Base-by-base conservation (phyloP, 2,329 filamentous ascomycete species). In the Fusarium circinatum region DNA sequence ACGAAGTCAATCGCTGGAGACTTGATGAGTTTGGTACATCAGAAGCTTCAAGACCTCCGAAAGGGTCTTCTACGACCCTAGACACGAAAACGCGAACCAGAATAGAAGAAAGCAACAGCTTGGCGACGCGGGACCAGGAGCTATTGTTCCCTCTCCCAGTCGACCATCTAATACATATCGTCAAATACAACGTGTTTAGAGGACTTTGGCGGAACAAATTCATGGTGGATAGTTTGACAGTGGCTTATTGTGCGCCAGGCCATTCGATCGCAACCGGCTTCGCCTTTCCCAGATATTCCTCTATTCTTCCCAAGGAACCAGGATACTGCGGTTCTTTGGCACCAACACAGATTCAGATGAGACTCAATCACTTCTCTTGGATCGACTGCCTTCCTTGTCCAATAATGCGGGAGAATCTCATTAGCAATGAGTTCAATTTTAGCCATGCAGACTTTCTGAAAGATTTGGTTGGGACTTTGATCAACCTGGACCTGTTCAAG, bases 1-100 rank as follows among this genome's bases (percentile, higher is more conserved):
- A 48, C 4, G 38, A 48, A 17, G 36, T 64, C 5, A 48, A 20
- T 14, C 36, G 55, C 17, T 61, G 44, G 55, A 18, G 61, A 3
- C 55, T 64, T 0, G 61, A 64, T 36, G 55, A 64, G 22, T 15
- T n/a, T n/a, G n/a, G n/a, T n/a, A n/a, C n/a, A n/a, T n/a, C n/a
- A n/a, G n/a, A n/a, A n/a, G n/a, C n/a, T n/a, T n/a, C n/a, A n/a
- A n/a, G n/a, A n/a, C n/a, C n/a, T 41, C 18, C 10, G 5, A 22
- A 22, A 9, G 4, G 10, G 14, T 14, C 36, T 18, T 0, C 4
- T 17, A 3, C 5, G 7, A 1, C 14, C 8, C 7, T 2, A 8
- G 6, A 8, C 1, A 48, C 1, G 18, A 18, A 13, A 26, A 0
- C 8, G 9, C 14, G 17, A 4, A 18, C 2, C 4, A 14, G 2